These are phyloP conservation scores for Mortierella sp. DNA, from an alignment of 371 early-diverging fungal genomes.

Conservation along the genomic window DNA sequence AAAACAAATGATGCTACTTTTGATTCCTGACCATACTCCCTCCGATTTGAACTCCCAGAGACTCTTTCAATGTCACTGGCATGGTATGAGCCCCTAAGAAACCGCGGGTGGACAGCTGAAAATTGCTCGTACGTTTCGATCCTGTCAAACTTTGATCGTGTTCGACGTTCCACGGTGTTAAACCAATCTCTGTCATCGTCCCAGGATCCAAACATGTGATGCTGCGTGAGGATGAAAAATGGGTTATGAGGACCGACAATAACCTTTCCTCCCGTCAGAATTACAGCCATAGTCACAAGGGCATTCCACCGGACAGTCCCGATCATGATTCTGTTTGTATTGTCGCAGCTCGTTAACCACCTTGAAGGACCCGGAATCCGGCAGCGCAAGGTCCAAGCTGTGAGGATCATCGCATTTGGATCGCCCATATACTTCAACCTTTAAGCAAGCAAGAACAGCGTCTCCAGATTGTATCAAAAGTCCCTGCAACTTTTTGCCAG, in stretches of 20 bases:
- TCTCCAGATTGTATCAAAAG: constrained; percentile 13
- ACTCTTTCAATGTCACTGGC: constrained; percentile 12
- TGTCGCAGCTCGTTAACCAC: neutral
- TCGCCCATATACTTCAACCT: constrained; percentile 16
- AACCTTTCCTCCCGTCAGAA: neutral
- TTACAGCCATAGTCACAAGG: neutral
- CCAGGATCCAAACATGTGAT: constrained; percentile 5
- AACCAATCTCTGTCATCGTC: neutral
- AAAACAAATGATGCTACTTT: constrained; percentile 3
- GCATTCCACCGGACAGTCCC: constrained; percentile 7
- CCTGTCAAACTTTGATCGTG: constrained; percentile 2
- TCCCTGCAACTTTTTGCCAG: neutral
- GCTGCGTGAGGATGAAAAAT: neutral
- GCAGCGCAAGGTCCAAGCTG: neutral
- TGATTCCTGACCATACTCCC: constrained; percentile 1
- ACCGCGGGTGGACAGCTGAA: constrained; percentile 7
- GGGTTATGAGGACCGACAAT: constrained; percentile 6
- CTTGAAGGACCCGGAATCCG: constrained; percentile 3
- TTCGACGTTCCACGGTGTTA: constrained; percentile 6
- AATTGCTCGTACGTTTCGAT: neutral
- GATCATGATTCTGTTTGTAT: neutral
- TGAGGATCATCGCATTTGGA: constrained; percentile 3
- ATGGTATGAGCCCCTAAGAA: neutral
- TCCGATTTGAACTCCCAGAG: constrained; percentile 6
- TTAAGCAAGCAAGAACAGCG: constrained; percentile 1